Base-by-base conservation (phyloP, 2,329 filamentous ascomycete genomes). In the Exophiala xenobiotica region DNA sequence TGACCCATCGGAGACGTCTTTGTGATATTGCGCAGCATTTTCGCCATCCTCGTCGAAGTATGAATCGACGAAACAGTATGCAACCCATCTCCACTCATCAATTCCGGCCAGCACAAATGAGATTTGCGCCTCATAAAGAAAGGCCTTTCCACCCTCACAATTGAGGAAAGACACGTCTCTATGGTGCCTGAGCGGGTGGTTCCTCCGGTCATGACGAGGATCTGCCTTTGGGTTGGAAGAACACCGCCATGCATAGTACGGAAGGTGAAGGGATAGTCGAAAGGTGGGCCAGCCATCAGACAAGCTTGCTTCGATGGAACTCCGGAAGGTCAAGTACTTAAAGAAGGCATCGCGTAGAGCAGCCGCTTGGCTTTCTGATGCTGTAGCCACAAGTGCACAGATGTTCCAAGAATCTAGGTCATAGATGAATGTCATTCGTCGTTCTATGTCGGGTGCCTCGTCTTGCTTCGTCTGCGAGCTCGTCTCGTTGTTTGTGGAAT, bases 311-410 rank as follows among this genome's bases (percentile, higher is more conserved):
- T 40, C 38, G 6, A 40, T 22, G 20, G 19, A 11, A n/a, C 8
- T 23, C 2, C 20, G n/a, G 7, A 23, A 40, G 5, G 41, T 38
- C 6, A 56, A 22, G 26, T 56, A 33, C 9, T 27, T 44, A 19
- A 16, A 14, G 18, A 52, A 35, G 3, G 40, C 40, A 37, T 23
- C n/a, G 20, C 41, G 48, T 12, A 56, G 16, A 29, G 45, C 29
- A 9, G 20, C n/a, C 4, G 24, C 24, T n/a, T 46, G 40, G 23
- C n/a, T 8, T 19, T 19, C 11, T 8, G 46, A 35, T 6, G 45
- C 53, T 4, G 49, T 46, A 4, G 39, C 35, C 8, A 49, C 31
- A 7, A 56, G 39, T 16, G 53, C 53, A 18, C 18, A 19, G 19
- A 49, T 37, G 18, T 19, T 37, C 37, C 23, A 47, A 7, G 16